Conservation (phyloP, 768 basidiomycete species). For the Termitomyces sp. region DNA sequence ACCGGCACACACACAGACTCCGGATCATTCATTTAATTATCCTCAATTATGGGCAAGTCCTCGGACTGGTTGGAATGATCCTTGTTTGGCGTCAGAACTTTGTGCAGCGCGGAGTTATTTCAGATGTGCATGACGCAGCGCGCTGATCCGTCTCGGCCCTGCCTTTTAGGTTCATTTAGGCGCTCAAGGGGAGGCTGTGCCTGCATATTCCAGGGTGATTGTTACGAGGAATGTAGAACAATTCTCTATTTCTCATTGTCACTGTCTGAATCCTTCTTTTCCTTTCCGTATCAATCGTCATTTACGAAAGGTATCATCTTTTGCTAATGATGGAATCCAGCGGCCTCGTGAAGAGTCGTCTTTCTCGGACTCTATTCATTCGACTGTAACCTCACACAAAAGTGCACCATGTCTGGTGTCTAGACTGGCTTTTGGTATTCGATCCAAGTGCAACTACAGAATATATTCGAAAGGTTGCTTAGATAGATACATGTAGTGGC, state of each 20-base stretch:
- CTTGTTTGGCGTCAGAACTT: background rate
- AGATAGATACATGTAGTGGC: too few relatives aligned
- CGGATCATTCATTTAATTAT: background rate
- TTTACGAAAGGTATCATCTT: background rate
- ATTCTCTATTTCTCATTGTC: background rate
- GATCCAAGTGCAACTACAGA: too few relatives aligned
- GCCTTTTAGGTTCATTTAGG: background rate
- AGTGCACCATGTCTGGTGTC: too few relatives aligned
- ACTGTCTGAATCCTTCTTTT: background rate
- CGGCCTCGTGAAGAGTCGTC: background rate
- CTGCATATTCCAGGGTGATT: background rate
- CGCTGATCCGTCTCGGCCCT: background rate
- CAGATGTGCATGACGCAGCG: background rate
- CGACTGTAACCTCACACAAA: too few relatives aligned
- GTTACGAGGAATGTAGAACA: background rate
- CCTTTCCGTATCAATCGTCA: too few relatives aligned
- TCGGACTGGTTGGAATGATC: background rate
- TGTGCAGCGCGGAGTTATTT: background rate
- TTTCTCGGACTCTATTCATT: too few relatives aligned
- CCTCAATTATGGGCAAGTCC: background rate
- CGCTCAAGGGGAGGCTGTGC: background rate
- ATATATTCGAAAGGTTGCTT: too few relatives aligned
- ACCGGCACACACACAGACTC: background rate
- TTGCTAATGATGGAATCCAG: background rate
- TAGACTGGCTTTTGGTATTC: too few relatives aligned